Conservation (phyloP, 306 rosid genomes). For the Casuarina cunninghamiana region DNA sequence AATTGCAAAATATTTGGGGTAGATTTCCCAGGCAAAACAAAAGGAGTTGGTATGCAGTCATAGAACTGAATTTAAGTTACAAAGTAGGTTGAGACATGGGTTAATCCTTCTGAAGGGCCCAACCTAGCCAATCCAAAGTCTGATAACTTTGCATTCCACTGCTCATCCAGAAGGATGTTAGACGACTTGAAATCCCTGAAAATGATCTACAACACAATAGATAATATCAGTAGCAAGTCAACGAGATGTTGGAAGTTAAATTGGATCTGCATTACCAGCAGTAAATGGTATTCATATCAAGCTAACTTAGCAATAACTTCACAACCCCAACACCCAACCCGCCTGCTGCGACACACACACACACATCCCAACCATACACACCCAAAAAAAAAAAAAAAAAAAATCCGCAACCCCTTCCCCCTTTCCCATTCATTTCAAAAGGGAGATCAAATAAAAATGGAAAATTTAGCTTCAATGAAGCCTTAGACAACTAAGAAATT, state of each 20-base stretch:
- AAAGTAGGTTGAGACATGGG: constrained; percentile 79
- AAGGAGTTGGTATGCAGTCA: background rate
- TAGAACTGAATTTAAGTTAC: constrained; percentile 4
- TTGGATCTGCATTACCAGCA: constrained; percentile 4
- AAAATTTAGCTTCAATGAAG: constrained; percentile 11
- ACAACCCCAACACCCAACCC: too few relatives aligned
- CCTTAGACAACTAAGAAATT: background rate
- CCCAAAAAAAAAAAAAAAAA: too few relatives aligned
- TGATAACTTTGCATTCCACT: constrained; percentile 96
- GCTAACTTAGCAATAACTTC: constrained; percentile 1
- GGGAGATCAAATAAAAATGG: constrained; percentile 15
- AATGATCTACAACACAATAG: constrained; percentile 57
- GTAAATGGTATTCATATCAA: background rate
- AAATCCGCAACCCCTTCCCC: background rate
- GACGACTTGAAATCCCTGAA: constrained; percentile 98
- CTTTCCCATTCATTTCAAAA: constrained; percentile 3
- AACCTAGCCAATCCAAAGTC: constrained; percentile 96
- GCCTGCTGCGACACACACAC: too few relatives aligned
- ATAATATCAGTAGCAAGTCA: constrained; percentile 27
- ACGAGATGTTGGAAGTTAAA: constrained; percentile 22
- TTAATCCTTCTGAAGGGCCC: constrained; percentile 91
- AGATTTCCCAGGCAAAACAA: constrained; percentile 9
- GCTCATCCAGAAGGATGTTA: constrained; percentile 87
- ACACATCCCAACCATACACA: background rate
- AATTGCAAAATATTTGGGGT: background rate